Evolutionary conservation across 148 eudicot species (phyloP), one percentile per base, ranked within the genome.

Genomic region (Dysphania ambrosioides): DNA sequence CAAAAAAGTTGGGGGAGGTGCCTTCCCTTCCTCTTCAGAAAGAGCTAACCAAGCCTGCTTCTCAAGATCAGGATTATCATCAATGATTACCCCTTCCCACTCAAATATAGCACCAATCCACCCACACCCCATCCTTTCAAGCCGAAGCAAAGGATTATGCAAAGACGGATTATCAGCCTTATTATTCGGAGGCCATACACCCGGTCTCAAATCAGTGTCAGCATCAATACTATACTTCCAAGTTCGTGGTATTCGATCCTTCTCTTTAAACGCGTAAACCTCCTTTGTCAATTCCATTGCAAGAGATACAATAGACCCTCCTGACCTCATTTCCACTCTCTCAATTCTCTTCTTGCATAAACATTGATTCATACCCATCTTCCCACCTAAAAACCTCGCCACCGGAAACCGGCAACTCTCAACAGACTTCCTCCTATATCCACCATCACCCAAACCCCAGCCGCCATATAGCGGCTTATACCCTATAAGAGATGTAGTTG

Each of bases 31-130:
- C 81, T 95, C 98, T 73, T 86, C 85, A 30, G 93, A 79, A 70
- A 95, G 96, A 76, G 83, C 74, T 16, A 92, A 59, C 97, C 98
- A 95, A 12, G 98, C 88, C 73, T 95, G 97, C 72, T 85, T 88
- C 82, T 95, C 97, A 29, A 86, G 88, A 74, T 88, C 90, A 36
- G 96, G 91, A 73, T 88, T 90, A 64, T 90, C 96, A 73, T 95
- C 98, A 69, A 89, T 82, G 21, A 95, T 75, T 29, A 95, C 98
- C 1, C 98, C 97, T 85, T 95, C 98, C 96, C 92, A 95, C 75
- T 95, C 97, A n/a, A 95, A 95, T 70, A 95, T 92, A 23, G 90
- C 98, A 71, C 96, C 97, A 68, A 95, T 72, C 96, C 96, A 92
- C 38, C 98, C 98, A 79, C 93, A 88, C 13, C 98, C 97, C 96